Evolutionary conservation across 257 asterid genomes (phyloP).

Genomic region (Cordia subcordata): DNA sequence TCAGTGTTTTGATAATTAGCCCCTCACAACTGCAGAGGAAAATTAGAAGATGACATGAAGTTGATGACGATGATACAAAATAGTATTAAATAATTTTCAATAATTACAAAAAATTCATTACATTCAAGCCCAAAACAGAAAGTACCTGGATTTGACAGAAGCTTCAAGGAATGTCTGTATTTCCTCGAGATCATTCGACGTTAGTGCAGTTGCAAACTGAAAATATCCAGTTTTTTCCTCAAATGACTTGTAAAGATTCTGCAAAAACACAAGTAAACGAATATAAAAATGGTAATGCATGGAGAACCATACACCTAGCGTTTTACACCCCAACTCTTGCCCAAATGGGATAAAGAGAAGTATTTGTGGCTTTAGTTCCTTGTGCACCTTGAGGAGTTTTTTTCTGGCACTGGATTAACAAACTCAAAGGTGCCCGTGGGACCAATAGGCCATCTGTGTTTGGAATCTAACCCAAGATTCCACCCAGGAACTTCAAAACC

Average conservation of each 20-base stretch:
- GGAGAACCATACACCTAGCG: too few relatives aligned
- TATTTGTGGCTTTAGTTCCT: too few relatives aligned
- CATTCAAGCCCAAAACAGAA: conserved; percentile 2
- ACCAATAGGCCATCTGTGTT: too few relatives aligned
- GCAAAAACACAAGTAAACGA: conserved; percentile 23
- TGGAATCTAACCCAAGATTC: too few relatives aligned
- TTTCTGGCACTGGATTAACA: too few relatives aligned
- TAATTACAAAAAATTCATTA: background rate
- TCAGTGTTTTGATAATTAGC: conserved; percentile 88
- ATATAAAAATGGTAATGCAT: conserved; percentile 6
- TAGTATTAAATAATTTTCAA: too few relatives aligned
- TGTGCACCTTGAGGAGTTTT: too few relatives aligned
- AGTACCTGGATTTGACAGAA: conserved; percentile 76
- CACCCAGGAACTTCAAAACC: too few relatives aligned
- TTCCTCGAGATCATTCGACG: conserved; percentile 91
- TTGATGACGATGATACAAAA: background rate
- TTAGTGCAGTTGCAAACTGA: conserved; percentile 75
- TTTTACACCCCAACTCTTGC: too few relatives aligned
- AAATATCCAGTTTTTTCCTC: conserved; percentile 72
- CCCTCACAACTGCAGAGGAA: conserved; percentile 80
- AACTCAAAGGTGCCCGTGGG: too few relatives aligned
- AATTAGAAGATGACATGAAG: background rate
- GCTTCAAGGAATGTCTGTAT: conserved; percentile 88
- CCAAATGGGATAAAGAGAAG: too few relatives aligned
- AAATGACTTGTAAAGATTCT: conserved; percentile 84